phyloP scores from a whole-genome alignment of 2,329 filamentous ascomycete genomes.

The Ophiostoma sp. region DNA sequence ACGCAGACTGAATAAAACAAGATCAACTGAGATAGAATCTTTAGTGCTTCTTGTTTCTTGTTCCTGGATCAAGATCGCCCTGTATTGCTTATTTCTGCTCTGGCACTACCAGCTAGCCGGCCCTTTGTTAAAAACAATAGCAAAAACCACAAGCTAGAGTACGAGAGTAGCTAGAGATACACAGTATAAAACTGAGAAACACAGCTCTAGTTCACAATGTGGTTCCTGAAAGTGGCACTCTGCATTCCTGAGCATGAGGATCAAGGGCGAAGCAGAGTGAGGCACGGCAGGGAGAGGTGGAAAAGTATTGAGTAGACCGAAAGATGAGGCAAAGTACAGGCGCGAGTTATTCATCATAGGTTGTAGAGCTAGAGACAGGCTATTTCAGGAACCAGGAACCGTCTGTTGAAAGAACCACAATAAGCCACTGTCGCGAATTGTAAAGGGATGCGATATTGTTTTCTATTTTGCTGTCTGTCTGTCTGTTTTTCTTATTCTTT shows the following conservation, averaged over 20 bases:
- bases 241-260: slow-evolving; percentile 13
- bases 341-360: not conserved
- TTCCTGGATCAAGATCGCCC: slow-evolving; percentile 1
- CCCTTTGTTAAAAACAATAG: not conserved
- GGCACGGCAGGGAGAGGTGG: not conserved
- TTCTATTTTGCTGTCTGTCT: not conserved
- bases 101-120: not conserved
- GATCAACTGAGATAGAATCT: not conserved
- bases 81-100: slow-evolving; percentile 1
- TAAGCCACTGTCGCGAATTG: not conserved
- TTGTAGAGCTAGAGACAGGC: not conserved
- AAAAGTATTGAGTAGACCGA: not conserved
- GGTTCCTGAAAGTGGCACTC: slow-evolving; percentile 12
- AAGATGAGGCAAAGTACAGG: not conserved
- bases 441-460: not conserved
- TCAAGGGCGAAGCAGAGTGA: slow-evolving; percentile 6
- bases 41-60: not conserved
- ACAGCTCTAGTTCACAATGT: not conserved
- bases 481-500: no score
- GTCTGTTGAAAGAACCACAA: not conserved
- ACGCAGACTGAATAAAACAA: not conserved
- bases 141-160: not conserved
- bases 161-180: not conserved
- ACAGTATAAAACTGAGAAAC: not conserved
- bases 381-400: slow-evolving; percentile 11